Base-by-base conservation (phyloP, 2,329 filamentous ascomycete genomes). In the Microdochium bolleyi region DNA sequence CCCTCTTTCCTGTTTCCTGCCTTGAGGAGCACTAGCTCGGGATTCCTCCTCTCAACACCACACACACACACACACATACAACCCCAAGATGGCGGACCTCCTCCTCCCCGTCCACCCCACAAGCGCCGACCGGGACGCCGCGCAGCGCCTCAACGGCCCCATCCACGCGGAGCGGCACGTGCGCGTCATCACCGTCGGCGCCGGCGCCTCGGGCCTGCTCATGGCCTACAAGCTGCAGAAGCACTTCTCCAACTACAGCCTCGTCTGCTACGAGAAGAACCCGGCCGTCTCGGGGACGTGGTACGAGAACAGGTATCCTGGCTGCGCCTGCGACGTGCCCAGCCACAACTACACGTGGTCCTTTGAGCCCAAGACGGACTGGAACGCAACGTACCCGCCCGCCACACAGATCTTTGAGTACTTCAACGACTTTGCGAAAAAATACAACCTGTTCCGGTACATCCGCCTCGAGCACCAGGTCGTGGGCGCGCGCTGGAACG, bases 291-390 rank as follows among this genome's bases (percentile, higher is more conserved):
- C 68, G 2, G 77, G 77, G 4, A 79, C 77, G 2, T 80, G 76
- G 77, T 75, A 63, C 44, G 76, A 79, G 60, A 80, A 80, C 60
- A 64, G 66, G 52, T 73, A 73, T 53, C 70, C 70, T 5, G 71
- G 70, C 41, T 75, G 73, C 60, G 73, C 71, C 3, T 77, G 73
- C 56, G 76, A 81, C 52, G 70, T 79, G 0, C 76, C 75, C 1
- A 69, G 74, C 1, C 76, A 78, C 59, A 77, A 75, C 57, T 79
- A 79, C 63, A 74, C 71, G 1, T 77, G 68, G 64, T 72, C 69
- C 8, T 79, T 77, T 51, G 73, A 76, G 57, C 74, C 72, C 2
- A 73, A 74, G 51, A 58, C 63, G 21, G 66, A 71, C 49, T 74
- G 69, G 67, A 68, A 70, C 1, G 66, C 67, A 3, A 66, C 72